Conservation (phyloP, 148 eudicot species). For the Vaccinium corymbosum region DNA sequence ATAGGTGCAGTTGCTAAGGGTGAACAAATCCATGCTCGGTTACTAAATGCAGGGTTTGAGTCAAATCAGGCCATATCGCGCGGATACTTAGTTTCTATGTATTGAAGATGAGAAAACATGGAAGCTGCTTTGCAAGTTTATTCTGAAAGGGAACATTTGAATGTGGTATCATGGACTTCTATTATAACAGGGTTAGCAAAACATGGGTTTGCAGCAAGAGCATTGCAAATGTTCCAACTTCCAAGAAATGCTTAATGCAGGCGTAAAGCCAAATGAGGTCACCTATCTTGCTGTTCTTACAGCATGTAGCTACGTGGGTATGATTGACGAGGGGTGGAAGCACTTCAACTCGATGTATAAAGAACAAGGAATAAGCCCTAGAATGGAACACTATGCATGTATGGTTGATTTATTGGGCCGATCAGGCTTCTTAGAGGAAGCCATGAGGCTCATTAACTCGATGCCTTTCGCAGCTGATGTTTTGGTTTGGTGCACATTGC, state of each 20-base stretch:
- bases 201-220: constrained; percentile 53
- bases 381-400: constrained; percentile 79
- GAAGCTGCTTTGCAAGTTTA: constrained; percentile 55
- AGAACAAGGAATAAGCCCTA: constrained; percentile 48
- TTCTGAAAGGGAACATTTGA: constrained; percentile 30
- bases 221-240: constrained; percentile 56
- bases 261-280: constrained; percentile 59
- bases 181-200: constrained; percentile 63
- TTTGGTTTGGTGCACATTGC: too few relatives aligned
- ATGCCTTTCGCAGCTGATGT: too few relatives aligned
- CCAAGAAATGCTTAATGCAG: constrained; percentile 47
- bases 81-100: constrained; percentile 67
- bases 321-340: constrained; percentile 53
- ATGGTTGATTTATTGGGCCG: constrained; percentile 72
- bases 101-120: constrained; percentile 61
- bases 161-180: constrained; percentile 69
- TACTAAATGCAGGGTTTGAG: constrained; percentile 42
- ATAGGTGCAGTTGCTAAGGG: constrained; percentile 61
- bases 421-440: constrained; percentile 27
- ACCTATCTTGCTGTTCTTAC: constrained; percentile 65
- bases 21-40: constrained; percentile 54
- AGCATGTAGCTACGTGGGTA: constrained; percentile 71
- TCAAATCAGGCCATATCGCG: constrained; percentile 42
- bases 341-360: constrained; percentile 48
- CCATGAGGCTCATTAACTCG: too few relatives aligned